Base-by-base conservation (phyloP, 768 basidiomycete species). In the Hortiboletus campestris region DNA sequence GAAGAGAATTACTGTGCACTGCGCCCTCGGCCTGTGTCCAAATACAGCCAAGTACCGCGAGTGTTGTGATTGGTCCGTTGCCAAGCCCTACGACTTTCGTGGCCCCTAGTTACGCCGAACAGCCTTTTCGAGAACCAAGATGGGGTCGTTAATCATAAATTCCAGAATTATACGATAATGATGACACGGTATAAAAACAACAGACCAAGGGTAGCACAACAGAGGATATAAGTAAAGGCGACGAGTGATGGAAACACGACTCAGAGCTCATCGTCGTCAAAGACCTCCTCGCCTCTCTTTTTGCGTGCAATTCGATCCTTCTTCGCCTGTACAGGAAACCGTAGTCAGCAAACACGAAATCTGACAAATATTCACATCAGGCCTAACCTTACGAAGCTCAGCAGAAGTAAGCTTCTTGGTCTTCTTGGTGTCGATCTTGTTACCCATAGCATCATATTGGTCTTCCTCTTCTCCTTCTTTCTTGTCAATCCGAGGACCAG, bases 391-490 rank as follows among this genome's bases (percentile, higher is more conserved):
- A 57, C 96, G 85, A 49, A 83, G 82, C 71, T 98, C 96, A 29
- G 80, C 70, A 28, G 94, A 78, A 13, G 87, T 86, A 60, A 92
- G 63, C 81, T 96, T 96, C 84, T 92, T 94, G 66, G 71, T 64
- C 84, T 96, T 95, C 77, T 86, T 90, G 63, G 40, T 72, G 59
- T 91, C 90, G 61, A 94, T 77, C 86, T 94, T 95, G 89, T 98
- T 98, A 57, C 96, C 96, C 90, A 99, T 91, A 22, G 97, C 97
- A 72, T 99, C 97, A 70, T 90, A 98, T 66, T 82, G 77, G 39
- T 84, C 94, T 47, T 95, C 92, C 59, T 97, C 95, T 63, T 92
- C 92, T 47, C 88, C 95, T 7, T 84, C 89, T 68, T 84, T 84
- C 85, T 94, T 90, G 83, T 97, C 97, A 66, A 99, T 98, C 55